phyloP scores from a whole-genome alignment of 208 protist species.

The Acanthamoeba sp. region DNA sequence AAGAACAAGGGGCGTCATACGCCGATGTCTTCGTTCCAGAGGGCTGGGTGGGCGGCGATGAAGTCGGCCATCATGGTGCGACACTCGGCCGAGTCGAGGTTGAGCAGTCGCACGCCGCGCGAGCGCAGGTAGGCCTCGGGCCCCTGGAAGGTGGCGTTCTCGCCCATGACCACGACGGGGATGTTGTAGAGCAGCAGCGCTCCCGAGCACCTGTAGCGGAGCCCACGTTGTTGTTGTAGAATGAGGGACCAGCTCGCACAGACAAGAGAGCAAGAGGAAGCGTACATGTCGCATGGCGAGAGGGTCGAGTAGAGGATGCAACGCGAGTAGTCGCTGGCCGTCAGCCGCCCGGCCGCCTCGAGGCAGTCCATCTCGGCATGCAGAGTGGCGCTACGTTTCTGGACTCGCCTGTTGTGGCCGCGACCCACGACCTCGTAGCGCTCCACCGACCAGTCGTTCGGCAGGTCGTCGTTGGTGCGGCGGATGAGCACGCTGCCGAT shows the following conservation, averaged over 20 bases:
- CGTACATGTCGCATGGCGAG: conserved; percentile 77
- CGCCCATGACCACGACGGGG: conserved; percentile 73
- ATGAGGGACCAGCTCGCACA: too few relatives aligned
- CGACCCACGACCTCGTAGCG: conserved; percentile 68
- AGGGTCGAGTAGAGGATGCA: conserved; percentile 76
- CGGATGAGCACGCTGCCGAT: conserved; percentile 62
- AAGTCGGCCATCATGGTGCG: conserved; percentile 67
- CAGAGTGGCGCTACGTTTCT: conserved; percentile 58
- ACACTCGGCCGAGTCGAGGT: conserved; percentile 56
- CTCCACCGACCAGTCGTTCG: conserved; percentile 18
- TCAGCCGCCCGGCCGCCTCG: conserved; percentile 40
- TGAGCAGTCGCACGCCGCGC: conserved; percentile 52
- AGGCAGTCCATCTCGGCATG: conserved; percentile 72
- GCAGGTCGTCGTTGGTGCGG: neutral
- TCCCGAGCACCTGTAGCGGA: too few relatives aligned
- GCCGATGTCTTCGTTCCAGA: conserved; percentile 83
- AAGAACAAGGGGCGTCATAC: neutral
- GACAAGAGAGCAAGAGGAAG: too few relatives aligned
- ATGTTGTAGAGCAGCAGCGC: conserved; percentile 76
- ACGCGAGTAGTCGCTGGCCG: conserved; percentile 16
- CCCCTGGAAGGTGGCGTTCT: conserved; percentile 73
- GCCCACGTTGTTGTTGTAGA: too few relatives aligned
- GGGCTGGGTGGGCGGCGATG: conserved; percentile 65
- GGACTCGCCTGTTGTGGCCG: conserved; percentile 78
- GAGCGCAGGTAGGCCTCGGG: conserved; percentile 64